phyloP scores from a whole-genome alignment of 2,329 filamentous ascomycete species.

The Fusarium austroafricanum region DNA sequence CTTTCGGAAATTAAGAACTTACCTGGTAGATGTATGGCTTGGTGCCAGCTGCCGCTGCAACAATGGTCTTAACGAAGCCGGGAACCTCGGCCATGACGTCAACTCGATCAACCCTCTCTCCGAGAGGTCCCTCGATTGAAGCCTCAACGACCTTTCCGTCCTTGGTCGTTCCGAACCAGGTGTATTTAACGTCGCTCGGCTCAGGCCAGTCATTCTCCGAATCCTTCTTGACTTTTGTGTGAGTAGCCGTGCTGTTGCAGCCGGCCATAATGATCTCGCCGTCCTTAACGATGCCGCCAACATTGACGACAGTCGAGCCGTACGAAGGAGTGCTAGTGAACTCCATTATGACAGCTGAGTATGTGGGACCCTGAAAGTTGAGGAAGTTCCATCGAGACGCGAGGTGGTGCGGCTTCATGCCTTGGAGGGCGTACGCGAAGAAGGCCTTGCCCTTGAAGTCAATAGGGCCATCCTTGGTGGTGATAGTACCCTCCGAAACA shows the following conservation, averaged over 20 bases:
- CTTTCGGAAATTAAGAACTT: constrained; percentile 45
- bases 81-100: constrained; percentile 98
- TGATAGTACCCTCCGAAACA: constrained; percentile 82
- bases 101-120: constrained; percentile 76
- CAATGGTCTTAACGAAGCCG: constrained; percentile 93
- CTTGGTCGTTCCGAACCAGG: constrained; percentile 81
- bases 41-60: constrained; percentile 87
- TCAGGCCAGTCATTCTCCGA: constrained; percentile 88
- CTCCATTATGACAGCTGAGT: constrained; percentile 94
- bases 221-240: constrained; percentile 78
- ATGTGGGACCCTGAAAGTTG: constrained; percentile 87
- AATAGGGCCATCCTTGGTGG: constrained; percentile 82
- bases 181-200: constrained; percentile 78
- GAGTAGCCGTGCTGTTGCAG: constrained; percentile 71
- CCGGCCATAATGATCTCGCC: constrained; percentile 82
- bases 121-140: constrained; percentile 75
- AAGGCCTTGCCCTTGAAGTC: constrained; percentile 84
- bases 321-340: constrained; percentile 95
- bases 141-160: constrained; percentile 80
- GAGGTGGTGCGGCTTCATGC: constrained; percentile 99
- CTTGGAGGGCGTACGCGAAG: constrained; percentile 88
- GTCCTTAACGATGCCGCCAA: constrained; percentile 85
- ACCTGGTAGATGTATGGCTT: constrained; percentile 99
- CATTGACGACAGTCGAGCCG: constrained; percentile 82
- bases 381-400: constrained; percentile 93